phyloP scores from a whole-genome alignment of 805 yeast genomes.

The Torulaspora gathmanii region DNA sequence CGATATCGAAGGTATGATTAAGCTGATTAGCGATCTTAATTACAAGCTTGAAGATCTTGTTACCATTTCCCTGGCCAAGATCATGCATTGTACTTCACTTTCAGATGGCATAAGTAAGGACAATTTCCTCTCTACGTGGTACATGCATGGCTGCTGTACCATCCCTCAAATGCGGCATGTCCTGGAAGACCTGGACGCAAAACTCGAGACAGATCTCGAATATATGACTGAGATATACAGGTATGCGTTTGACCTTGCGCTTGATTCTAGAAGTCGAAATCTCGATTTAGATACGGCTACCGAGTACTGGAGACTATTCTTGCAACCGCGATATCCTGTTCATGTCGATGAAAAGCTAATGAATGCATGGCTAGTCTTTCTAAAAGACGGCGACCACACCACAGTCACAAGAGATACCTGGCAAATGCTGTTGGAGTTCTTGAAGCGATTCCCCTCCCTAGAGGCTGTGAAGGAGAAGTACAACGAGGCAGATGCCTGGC shows the following conservation, averaged over 20 bases:
- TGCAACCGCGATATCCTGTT: constrained; percentile 32
- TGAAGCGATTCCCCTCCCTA: constrained; percentile 48
- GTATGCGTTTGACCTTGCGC: constrained; percentile 62
- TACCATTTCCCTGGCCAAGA: constrained; percentile 65
- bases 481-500: constrained; percentile 89
- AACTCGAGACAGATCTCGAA: constrained; percentile 35
- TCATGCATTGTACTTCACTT: constrained; percentile 43
- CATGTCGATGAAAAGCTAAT: constrained; percentile 34
- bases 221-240: constrained; percentile 59
- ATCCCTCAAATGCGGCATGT: constrained; percentile 46
- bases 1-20: constrained; percentile 74
- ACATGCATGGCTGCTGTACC: constrained; percentile 30
- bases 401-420: constrained; percentile 70
- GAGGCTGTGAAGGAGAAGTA: constrained; percentile 49
- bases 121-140: constrained; percentile 26
- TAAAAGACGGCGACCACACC: constrained; percentile 41
- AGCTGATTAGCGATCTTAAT: constrained; percentile 60
- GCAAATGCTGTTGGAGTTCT: constrained; percentile 74
- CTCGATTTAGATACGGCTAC: constrained; percentile 56
- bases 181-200: constrained; percentile 33
- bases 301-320: constrained; percentile 72
- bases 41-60: constrained; percentile 70
- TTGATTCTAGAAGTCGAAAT: constrained; percentile 56
- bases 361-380: constrained; percentile 57
- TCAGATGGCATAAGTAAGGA: constrained; percentile 21